Base-by-base conservation (phyloP, 768 basidiomycete genomes). In the Hirschioporus abietinus region DNA sequence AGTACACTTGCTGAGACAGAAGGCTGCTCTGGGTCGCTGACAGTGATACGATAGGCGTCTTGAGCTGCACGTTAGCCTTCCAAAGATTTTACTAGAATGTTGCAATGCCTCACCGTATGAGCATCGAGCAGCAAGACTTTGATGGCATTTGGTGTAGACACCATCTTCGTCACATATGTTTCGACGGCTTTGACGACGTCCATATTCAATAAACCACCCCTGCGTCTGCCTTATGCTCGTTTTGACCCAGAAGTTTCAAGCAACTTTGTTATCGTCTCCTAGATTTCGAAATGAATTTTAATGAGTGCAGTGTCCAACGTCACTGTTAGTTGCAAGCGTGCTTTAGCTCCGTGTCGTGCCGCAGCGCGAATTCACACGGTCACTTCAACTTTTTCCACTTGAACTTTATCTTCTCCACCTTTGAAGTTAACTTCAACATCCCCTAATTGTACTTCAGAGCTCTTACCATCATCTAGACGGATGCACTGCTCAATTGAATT, bases 41-140 rank as follows among this genome's bases (percentile, higher is more conserved):
- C 20, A 98, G 83, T 3, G 96, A 98, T 7, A 99, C 90, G 68
- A 99, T 96, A 0, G 96, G 96, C 7, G 96, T 98, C 95, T 93
- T n/a, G 36, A 60, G 26, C 75, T 52, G 58, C 60, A 64, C 58
- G 57, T 60, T 10, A 15, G 36, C 7, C 27, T 20, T 42, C 2
- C 30, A 30, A 30, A 59, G 25, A 20, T 25, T 62, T n/a, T 63
- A 5, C 25, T 20, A 64, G 62, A 24, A 23, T 12, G 35, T 58
- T n/a, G 25, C 26, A 26, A 35, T 5, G 17, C 73, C 88, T 64
- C 72, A 97, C 96, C 25, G 97, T 99, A 77, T 98, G 95, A 8
- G 88, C 83, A 75, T 99, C 97, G 27, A 99, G 86, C 25, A 99
- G 84, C 60, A 99, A 83, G 24, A 99, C 95, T 78, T 98, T 99